Evolutionary conservation across 2,329 filamentous ascomycete genomes (phyloP).

Genomic region (Clonostachys sp.): DNA sequence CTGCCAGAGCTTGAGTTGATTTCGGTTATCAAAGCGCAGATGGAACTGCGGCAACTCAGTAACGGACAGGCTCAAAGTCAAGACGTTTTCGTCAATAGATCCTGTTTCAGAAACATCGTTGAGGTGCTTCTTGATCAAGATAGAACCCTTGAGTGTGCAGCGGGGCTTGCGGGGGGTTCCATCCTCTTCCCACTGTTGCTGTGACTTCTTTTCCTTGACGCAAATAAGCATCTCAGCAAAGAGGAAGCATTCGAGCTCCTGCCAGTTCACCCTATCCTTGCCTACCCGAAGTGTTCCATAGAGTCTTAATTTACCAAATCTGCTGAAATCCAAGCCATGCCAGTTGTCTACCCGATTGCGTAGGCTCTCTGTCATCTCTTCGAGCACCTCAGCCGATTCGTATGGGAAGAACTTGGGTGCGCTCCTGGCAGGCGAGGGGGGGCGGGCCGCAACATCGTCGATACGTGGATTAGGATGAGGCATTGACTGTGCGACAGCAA

Average conservation of each 20-base stretch:
- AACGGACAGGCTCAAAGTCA: slow-evolving; percentile 88
- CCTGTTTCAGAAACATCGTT: slow-evolving; percentile 78
- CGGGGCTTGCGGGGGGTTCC: slow-evolving; percentile 58
- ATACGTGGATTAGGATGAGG: slow-evolving; percentile 26
- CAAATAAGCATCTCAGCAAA: slow-evolving; percentile 99
- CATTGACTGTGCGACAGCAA: slow-evolving; percentile 31
- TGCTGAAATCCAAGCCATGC: slow-evolving; percentile 90
- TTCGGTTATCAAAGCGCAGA: slow-evolving; percentile 78
- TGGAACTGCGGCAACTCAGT: slow-evolving; percentile 91
- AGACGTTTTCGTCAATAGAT: slow-evolving; percentile 69
- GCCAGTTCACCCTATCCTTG: slow-evolving; percentile 95
- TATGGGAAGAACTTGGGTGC: slow-evolving; percentile 63
- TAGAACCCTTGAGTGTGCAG: slow-evolving; percentile 93
- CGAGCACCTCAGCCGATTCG: slow-evolving; percentile 71
- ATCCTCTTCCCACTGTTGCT: slow-evolving; percentile 63
- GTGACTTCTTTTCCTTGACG: slow-evolving; percentile 88
- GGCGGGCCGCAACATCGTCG: slow-evolving; percentile 49
- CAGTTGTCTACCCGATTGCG: slow-evolving; percentile 92
- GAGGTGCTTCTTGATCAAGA: slow-evolving; percentile 95
- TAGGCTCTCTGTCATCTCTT: slow-evolving; percentile 82
- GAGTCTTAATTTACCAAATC: slow-evolving; percentile 88
- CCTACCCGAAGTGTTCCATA: slow-evolving; percentile 89
- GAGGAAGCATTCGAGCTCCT: slow-evolving; percentile 93
- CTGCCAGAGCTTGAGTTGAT: slow-evolving; percentile 86
- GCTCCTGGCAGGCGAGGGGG: slow-evolving; percentile 55